These are phyloP conservation scores for Colletotrichum liaoningense DNA, from an alignment of 2,329 filamentous ascomycete species.

Conservation along the genomic window DNA sequence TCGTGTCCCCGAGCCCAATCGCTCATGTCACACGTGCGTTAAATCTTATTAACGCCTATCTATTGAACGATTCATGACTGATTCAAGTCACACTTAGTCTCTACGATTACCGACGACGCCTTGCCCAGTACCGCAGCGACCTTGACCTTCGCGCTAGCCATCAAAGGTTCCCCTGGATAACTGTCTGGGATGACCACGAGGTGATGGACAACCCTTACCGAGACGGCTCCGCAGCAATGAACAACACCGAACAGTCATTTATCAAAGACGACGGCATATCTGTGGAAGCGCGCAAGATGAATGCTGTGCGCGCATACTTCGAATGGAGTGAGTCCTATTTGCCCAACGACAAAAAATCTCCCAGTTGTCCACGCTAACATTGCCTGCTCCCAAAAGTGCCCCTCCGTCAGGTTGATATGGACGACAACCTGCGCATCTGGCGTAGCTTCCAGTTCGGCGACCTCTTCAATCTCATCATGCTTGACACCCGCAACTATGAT, in stretches of 20 bases:
- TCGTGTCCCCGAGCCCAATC: too few relatives aligned
- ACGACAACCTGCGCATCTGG: constrained; percentile 77
- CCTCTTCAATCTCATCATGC: constrained; percentile 74
- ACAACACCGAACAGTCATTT: constrained; percentile 76
- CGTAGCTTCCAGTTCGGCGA: constrained; percentile 73
- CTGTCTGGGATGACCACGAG: constrained; percentile 60
- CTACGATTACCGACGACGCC: constrained; percentile 54
- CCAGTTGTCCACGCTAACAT: too few relatives aligned
- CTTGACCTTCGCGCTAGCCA: constrained; percentile 51
- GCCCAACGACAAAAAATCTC: constrained; percentile 33
- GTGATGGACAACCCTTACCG: constrained; percentile 74
- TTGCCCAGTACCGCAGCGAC: constrained; percentile 53
- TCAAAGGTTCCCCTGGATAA: constrained; percentile 56
- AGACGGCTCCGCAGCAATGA: constrained; percentile 66
- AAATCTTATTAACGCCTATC: too few relatives aligned
- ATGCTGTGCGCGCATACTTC: constrained; percentile 77
- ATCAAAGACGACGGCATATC: constrained; percentile 64
- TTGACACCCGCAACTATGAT: constrained; percentile 77
- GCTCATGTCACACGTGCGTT: too few relatives aligned
- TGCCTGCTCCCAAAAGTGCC: background rate
- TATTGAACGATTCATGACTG: background rate
- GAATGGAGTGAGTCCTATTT: constrained; percentile 58
- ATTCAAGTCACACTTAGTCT: constrained; percentile 47
- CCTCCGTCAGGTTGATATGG: constrained; percentile 70
- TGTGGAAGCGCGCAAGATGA: constrained; percentile 76